Percentiles rank a stretch among this genome's conserved stretches.
These are phyloP conservation scores for Limnomonas spitsbergensis DNA, from an alignment of 139 green algal species.

Conservation along the genomic window DNA sequence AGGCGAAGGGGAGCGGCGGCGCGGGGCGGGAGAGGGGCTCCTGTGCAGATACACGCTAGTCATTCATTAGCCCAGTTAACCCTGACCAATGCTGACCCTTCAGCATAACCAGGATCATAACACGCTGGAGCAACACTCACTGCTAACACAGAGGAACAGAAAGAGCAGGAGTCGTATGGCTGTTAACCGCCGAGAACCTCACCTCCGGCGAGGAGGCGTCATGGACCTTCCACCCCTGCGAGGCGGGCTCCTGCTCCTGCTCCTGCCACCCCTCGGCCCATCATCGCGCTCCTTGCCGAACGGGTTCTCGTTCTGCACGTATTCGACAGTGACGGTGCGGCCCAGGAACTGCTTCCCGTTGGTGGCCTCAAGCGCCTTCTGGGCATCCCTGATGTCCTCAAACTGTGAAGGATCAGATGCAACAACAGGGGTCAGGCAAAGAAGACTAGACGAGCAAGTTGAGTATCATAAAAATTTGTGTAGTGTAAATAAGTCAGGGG, in stretches of 20 bases:
- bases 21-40: slow-evolving; percentile 8
- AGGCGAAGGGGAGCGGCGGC: slow-evolving; percentile 9
- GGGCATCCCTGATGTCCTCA: slow-evolving; percentile 53
- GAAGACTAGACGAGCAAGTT: too few species aligned
- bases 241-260: slow-evolving; percentile 3
- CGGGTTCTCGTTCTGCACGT: slow-evolving; percentile 36
- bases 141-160: background rate
- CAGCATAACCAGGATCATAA: background rate
- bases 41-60: background rate
- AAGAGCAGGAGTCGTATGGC: background rate
- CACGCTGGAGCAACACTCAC: background rate
- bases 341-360: slow-evolving; percentile 52
- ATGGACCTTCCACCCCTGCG: background rate
- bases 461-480: too few species aligned
- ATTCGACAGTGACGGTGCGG: slow-evolving; percentile 67
- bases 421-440: too few species aligned
- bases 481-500: background rate
- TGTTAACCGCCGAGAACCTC: background rate
- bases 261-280: background rate
- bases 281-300: background rate
- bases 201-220: background rate
- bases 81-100: too few species aligned
- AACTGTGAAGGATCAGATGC: slow-evolving; percentile 37
- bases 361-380: slow-evolving; percentile 48
- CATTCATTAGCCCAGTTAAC: too few species aligned